These are phyloP conservation scores for Aspergillus sclerotioniger DNA, from an alignment of 495 filamentous ascomycete species.

Conservation along the genomic window DNA sequence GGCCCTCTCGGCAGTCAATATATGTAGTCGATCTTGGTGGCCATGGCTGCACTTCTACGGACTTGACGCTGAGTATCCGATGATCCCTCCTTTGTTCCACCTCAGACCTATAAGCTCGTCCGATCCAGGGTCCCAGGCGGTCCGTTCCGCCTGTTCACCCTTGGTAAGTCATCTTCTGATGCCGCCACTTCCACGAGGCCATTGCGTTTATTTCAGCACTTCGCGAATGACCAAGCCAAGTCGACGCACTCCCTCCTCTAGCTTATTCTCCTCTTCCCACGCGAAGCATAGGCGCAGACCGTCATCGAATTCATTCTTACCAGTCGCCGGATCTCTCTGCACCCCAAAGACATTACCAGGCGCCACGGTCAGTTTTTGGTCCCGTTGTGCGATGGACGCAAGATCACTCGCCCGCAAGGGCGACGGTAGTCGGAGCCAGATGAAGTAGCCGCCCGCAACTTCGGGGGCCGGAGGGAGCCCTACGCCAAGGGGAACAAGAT, in stretches of 20 bases:
- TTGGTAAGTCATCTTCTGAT: neutral
- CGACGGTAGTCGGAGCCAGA: slow-evolving; percentile 68
- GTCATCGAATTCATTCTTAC: slow-evolving; percentile 47
- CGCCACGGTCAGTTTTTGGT: slow-evolving; percentile 58
- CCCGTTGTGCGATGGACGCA: slow-evolving; percentile 37
- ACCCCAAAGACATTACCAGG: slow-evolving; percentile 68
- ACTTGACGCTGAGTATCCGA: no score
- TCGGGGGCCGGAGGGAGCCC: slow-evolving; percentile 34
- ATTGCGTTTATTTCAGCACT: neutral
- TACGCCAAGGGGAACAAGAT: slow-evolving; percentile 62
- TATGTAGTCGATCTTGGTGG: neutral
- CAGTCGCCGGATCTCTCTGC: slow-evolving; percentile 45
- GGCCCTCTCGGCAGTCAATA: no score
- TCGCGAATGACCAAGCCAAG: slow-evolving; percentile 14
- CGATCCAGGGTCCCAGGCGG: neutral
- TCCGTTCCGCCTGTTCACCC: neutral
- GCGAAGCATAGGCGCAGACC: slow-evolving; percentile 69
- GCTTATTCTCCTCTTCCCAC: slow-evolving; percentile 66
- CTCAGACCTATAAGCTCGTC: neutral
- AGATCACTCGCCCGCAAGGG: slow-evolving; percentile 52
- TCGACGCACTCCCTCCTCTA: slow-evolving; percentile 62
- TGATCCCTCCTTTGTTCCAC: neutral
- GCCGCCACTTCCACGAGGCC: neutral
- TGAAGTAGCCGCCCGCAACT: slow-evolving; percentile 70
- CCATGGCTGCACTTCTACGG: neutral